phyloP scores from a whole-genome alignment of 2,329 filamentous ascomycete genomes.

The Talaromyces islandicus region DNA sequence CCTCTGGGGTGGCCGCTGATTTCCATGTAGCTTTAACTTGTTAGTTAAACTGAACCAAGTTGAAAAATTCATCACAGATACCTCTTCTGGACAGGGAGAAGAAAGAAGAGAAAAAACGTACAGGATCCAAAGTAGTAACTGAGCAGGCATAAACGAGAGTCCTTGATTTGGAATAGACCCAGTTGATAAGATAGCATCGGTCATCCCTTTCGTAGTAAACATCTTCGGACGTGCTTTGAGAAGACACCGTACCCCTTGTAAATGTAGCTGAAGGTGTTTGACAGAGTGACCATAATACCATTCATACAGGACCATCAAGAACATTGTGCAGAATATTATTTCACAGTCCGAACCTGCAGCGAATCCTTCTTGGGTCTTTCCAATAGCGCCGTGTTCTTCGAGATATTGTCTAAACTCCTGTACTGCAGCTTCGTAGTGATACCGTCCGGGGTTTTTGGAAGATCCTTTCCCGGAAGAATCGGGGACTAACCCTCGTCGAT shows the following conservation, averaged over 20 bases:
- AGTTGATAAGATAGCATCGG: constrained; percentile 20
- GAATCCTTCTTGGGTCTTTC: constrained; percentile 18
- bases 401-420: constrained; percentile 32
- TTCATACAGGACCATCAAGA: constrained; percentile 30
- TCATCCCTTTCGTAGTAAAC: constrained; percentile 24
- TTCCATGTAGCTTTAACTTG: constrained; percentile 3
- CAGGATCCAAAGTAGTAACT: constrained; percentile 31
- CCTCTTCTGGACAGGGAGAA: background rate
- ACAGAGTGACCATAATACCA: constrained; percentile 32
- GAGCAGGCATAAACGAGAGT: constrained; percentile 30
- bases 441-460: constrained; percentile 25
- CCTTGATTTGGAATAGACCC: constrained; percentile 14
- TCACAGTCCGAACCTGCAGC: constrained; percentile 26
- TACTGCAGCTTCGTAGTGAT: constrained; percentile 30
- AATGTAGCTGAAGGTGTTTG: constrained; percentile 29
- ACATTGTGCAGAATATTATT: constrained; percentile 31
- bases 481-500: constrained; percentile 24
- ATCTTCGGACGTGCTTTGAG: constrained; percentile 28
- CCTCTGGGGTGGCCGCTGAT: background rate
- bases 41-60: background rate
- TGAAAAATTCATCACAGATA: background rate
- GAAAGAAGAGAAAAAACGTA: constrained; percentile 14
- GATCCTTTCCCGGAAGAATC: constrained; percentile 21
- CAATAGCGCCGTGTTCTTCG: constrained; percentile 3
- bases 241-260: constrained; percentile 31